Base-by-base conservation (phyloP, 495 filamentous ascomycete species). In the Choiromyces venosus region DNA sequence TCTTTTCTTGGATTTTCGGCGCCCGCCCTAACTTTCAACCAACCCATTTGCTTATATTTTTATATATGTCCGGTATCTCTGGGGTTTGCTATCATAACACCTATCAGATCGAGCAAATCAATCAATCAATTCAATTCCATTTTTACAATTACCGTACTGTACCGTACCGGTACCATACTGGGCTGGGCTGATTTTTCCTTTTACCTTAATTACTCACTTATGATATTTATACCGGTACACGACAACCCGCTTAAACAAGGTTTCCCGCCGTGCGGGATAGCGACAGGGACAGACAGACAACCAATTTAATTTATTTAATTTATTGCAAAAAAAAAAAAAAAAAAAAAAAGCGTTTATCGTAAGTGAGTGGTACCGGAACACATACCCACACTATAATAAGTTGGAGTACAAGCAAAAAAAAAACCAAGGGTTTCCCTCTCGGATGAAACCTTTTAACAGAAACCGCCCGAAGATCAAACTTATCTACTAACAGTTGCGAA, bases 281-380 rank as follows among this genome's bases (percentile, higher is more conserved):
- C 46, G 46, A 52, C 46, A 52, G 46, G 46, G 46, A 52, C 46
- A n/a, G 46, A 52, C 46, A n/a, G n/a, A n/a, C 46, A 52, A 25
- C 46, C n/a, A 21, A 52, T 52, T 52, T 52, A 21, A 21, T 0
- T 40, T 39, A 52, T 52, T 52, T 52, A 21, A 21, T 0, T 40
- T 39, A 44, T 44, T 46, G 42, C 5, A n/a, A n/a, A 21, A 46
- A 46, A 21, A 19, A 44, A 6, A 5, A 21, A 7, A 21, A n/a
- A n/a, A 46, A 9, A n/a, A 1, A n/a, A n/a, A n/a, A n/a, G n/a
- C n/a, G n/a, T n/a, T n/a, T n/a, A n/a, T n/a, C n/a, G n/a, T n/a
- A n/a, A n/a, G n/a, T n/a, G n/a, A n/a, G n/a, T n/a, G n/a, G n/a
- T n/a, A n/a, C n/a, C n/a, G n/a, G n/a, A n/a, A n/a, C n/a, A n/a